Percentiles rank a stretch among this genome's conserved stretches.
Conservation (phyloP, 208 protist species). For the Leishmania turanica region DNA sequence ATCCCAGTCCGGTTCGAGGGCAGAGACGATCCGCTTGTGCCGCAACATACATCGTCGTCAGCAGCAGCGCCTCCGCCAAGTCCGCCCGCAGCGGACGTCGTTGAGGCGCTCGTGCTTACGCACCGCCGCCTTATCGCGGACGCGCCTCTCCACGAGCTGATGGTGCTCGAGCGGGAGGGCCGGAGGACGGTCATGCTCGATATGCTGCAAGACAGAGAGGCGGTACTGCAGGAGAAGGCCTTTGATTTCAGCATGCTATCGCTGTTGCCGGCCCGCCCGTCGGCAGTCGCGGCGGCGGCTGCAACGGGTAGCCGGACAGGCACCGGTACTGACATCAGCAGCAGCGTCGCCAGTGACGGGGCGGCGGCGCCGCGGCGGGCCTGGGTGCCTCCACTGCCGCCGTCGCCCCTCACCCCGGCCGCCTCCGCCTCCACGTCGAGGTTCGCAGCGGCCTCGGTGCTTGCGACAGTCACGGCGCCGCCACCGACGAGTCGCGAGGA, state of each 20-base stretch:
- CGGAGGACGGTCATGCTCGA: neutral
- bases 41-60: neutral
- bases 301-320: neutral
- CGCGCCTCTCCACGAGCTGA: constrained; percentile 6
- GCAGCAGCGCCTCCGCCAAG: neutral
- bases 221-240: constrained; percentile 13
- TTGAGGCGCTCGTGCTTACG: constrained; percentile 5
- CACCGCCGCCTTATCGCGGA: constrained; percentile 4
- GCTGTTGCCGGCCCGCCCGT: neutral
- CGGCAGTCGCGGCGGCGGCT: neutral
- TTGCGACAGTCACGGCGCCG: neutral
- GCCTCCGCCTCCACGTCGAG: neutral
- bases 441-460: neutral
- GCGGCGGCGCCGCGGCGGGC: neutral
- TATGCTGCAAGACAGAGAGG: constrained; percentile 19
- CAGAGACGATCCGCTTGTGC: neutral
- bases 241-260: constrained; percentile 12
- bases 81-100: neutral
- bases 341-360: neutral
- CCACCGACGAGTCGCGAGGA: constrained; percentile 15
- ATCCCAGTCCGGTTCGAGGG: neutral
- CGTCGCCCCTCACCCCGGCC: constrained; percentile 11
- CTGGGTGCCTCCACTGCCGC: constrained; percentile 19
- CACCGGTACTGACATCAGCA: neutral
- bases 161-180: constrained; percentile 16